A percentile compares a stretch with the other conserved stretches of the same genome.
Evolutionary conservation across 495 filamentous ascomycete species (phyloP).

Genomic region (Cercophora newfieldiana): DNA sequence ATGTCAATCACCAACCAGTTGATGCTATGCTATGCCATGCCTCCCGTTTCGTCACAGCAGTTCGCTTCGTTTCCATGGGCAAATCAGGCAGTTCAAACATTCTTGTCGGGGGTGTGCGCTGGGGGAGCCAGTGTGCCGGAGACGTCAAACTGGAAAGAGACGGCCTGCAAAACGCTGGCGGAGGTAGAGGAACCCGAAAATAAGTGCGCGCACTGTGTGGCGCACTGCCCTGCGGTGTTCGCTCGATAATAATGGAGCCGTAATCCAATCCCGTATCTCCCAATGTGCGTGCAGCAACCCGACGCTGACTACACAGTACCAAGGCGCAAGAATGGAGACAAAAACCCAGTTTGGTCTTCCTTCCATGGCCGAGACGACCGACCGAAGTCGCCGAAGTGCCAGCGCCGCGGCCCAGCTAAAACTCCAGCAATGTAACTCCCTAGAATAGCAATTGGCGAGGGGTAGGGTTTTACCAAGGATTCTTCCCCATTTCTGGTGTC

Average conservation of each 20-base stretch:
- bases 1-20: neutral
- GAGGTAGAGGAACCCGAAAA: too few relatives aligned
- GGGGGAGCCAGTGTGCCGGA: neutral
- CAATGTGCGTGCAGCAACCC: neutral
- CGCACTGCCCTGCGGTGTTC: neutral
- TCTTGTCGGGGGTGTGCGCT: neutral
- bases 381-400: neutral
- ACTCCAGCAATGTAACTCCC: neutral
- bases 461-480: neutral
- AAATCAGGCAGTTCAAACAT: neutral
- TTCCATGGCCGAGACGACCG: too few relatives aligned
- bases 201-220: neutral
- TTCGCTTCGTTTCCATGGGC: neutral
- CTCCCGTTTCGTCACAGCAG: neutral
- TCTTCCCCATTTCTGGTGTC: neutral
- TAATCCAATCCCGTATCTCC: neutral
- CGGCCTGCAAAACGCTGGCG: too few relatives aligned
- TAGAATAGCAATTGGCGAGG: neutral
- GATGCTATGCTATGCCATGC: neutral
- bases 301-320: neutral
- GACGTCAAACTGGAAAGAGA: neutral
- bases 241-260: neutral
- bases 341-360: neutral
- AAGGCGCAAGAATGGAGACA: neutral
- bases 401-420: neutral